Evolutionary conservation across 495 filamentous ascomycete genomes (phyloP).

Genomic region (Xylona heveae): DNA sequence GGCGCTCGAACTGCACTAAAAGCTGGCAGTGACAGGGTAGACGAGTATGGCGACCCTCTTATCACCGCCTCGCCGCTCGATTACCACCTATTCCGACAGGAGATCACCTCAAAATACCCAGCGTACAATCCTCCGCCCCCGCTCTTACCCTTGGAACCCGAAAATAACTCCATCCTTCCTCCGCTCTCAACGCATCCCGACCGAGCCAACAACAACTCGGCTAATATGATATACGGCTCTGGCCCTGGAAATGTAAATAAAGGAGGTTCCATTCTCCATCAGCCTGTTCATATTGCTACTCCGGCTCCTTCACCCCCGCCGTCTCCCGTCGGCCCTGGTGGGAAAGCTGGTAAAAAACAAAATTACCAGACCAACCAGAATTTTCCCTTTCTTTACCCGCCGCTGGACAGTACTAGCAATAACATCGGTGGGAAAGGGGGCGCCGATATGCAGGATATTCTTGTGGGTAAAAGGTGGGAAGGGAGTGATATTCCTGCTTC

Average conservation of each 20-base stretch:
- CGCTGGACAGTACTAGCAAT: constrained; percentile 62
- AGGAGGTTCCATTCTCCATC: constrained; percentile 69
- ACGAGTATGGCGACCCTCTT: constrained; percentile 28
- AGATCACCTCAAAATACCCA: constrained; percentile 97
- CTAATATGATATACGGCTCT: no score
- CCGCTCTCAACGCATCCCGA: constrained; percentile 54
- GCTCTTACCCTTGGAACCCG: constrained; percentile 65
- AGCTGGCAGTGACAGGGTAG: no score
- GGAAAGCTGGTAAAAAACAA: constrained; percentile 92
- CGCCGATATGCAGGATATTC: constrained; percentile 48
- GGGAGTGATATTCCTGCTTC: constrained; percentile 79
- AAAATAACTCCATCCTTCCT: constrained; percentile 78
- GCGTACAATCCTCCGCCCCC: constrained; percentile 80
- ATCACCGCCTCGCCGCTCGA: constrained; percentile 88
- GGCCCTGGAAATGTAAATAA: constrained; percentile 11
- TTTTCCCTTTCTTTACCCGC: constrained; percentile 94
- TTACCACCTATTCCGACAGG: constrained; percentile 89
- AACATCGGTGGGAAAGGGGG: constrained; percentile 69
- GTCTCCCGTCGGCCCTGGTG: constrained; percentile 66
- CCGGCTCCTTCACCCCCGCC: constrained; percentile 94
- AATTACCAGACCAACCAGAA: constrained; percentile 99
- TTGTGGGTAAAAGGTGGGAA: constrained; percentile 69
- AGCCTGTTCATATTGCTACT: constrained; percentile 93
- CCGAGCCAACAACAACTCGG: constrained; percentile 25
- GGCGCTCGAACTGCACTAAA: constrained; percentile 51